phyloP scores from a whole-genome alignment of 805 yeast species.

The Wickerhamomyces bovis region DNA sequence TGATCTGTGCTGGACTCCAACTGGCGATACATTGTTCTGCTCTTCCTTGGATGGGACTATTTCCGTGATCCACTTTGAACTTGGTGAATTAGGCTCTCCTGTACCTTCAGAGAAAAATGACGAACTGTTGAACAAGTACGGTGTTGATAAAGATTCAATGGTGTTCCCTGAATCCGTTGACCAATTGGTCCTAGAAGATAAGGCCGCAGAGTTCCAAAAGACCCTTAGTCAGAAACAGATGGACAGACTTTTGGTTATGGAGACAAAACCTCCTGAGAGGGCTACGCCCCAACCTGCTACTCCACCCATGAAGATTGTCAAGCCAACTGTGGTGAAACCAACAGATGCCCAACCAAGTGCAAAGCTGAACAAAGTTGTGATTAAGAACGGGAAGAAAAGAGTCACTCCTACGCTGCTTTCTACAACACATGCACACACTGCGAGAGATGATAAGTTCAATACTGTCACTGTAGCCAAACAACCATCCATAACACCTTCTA shows the following conservation, averaged over 20 bases:
- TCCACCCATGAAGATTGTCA: constrained; percentile 1
- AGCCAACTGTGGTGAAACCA: not conserved
- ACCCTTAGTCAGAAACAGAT: constrained; percentile 29
- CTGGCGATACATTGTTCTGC: constrained; percentile 66
- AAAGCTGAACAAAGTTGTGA: constrained; percentile 43
- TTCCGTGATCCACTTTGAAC: constrained; percentile 57
- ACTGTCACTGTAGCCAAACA: constrained; percentile 9
- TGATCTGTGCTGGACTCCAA: constrained; percentile 84
- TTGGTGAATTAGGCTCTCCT: constrained; percentile 53
- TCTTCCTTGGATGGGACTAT: constrained; percentile 85
- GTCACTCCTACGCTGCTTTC: constrained; percentile 68
- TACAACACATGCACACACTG: constrained; percentile 25
- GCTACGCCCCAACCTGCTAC: constrained; percentile 2
- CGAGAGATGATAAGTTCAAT: constrained; percentile 13
- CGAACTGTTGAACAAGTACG: constrained; percentile 71
- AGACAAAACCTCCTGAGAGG: constrained; percentile 6
- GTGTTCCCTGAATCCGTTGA: constrained; percentile 83
- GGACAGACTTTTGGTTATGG: constrained; percentile 36
- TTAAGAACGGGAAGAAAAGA: constrained; percentile 72
- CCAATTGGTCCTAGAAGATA: constrained; percentile 69
- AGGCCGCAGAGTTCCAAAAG: constrained; percentile 36
- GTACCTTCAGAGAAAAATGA: constrained; percentile 64
- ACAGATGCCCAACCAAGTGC: not conserved
- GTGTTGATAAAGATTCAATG: constrained; percentile 79
- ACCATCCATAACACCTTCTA: constrained; percentile 6